phyloP scores from a whole-genome alignment of 1,139 yeast species.

The Meyerozyma elateridarum region DNA sequence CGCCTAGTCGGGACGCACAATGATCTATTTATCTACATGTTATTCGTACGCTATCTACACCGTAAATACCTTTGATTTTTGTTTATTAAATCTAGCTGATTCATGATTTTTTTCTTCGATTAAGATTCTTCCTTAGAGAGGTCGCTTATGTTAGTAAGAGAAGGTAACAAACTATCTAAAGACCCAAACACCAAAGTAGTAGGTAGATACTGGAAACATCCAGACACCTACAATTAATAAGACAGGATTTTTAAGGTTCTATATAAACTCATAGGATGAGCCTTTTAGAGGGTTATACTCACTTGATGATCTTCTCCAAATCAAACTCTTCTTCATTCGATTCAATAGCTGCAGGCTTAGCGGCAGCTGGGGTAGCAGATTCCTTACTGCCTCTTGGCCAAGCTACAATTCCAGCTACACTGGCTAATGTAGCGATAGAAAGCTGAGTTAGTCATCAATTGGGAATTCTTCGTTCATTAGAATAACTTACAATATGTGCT shows the following conservation, averaged over 20 bases:
- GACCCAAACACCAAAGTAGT: neutral
- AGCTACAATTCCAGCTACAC: conserved; percentile 40
- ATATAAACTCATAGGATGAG: too few species aligned
- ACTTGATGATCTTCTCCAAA: conserved; percentile 56
- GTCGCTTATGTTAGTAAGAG: conserved; percentile 4
- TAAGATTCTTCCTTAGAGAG: conserved; percentile 4
- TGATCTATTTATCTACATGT: too few species aligned
- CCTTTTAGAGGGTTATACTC: too few species aligned
- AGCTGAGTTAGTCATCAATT: conserved; percentile 23
- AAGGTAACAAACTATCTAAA: neutral
- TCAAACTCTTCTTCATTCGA: conserved; percentile 52
- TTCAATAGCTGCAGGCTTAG: conserved; percentile 22
- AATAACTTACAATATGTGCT: conserved; percentile 53
- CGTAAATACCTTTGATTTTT: too few species aligned
- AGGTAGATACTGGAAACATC: too few species aligned
- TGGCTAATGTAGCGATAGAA: conserved; percentile 41
- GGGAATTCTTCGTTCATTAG: too few species aligned
- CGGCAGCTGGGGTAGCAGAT: conserved; percentile 29
- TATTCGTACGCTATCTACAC: too few species aligned
- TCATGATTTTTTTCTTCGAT: too few species aligned
- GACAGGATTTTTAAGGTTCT: too few species aligned
- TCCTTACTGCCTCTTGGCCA: conserved; percentile 34
- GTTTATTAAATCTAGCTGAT: too few species aligned
- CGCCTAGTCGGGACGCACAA: too few species aligned
- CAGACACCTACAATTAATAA: too few species aligned